Evolutionary conservation across 306 rosid species (phyloP), one percentile per base, ranked within the genome.

Genomic region (Calophaca sinica): DNA sequence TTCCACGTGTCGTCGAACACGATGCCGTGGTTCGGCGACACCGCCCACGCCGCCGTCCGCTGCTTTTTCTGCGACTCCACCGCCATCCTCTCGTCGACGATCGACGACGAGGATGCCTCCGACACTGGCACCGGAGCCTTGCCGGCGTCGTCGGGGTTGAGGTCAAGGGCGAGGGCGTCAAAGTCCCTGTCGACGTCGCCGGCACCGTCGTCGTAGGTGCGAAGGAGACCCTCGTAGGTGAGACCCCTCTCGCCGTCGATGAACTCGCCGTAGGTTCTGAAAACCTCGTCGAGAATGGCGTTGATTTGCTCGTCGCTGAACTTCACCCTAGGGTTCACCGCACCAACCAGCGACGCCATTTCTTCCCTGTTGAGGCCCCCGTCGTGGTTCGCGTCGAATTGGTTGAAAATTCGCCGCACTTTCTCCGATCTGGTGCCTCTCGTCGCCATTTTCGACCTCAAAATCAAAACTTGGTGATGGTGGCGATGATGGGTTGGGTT

Each of bases 381-480:
- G 33, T 94, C 97, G 8, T 73, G 88, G 81, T 89, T 92, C 3
- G 33, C 74, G n/a, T 94, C 99, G 63, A 94, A 94, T 81, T 92
- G 97, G 67, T 85, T 84, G 73, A 94, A 94, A 46, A 94, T 94
- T 65, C 97, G 77, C 76, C 90, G 90, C 64, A 94, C 99, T 84
- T 94, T 94, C 91, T 94, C 99, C 73, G 99, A 94, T 94, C 98
- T 89, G 85, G 89, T 86, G 46, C 99, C 99, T 84, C 99, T 92
- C 6, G 96, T 84, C 65, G 99, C 92, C 99, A 94, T 94, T 80
- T 80, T 0, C 63, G 1, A 1, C 33, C 53, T 74, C 75, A 68
- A 67, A 76, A 76, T 57, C 32, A 14, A 68, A 67, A 58, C 74
- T 59, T 78, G 79, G 35, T 45, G 46, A 32, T 42, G 62, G 2